A percentile compares a stretch with the other conserved stretches of the same genome.
Evolutionary conservation across 495 filamentous ascomycete species (phyloP).

Genomic region (Penicillium desertorum): DNA sequence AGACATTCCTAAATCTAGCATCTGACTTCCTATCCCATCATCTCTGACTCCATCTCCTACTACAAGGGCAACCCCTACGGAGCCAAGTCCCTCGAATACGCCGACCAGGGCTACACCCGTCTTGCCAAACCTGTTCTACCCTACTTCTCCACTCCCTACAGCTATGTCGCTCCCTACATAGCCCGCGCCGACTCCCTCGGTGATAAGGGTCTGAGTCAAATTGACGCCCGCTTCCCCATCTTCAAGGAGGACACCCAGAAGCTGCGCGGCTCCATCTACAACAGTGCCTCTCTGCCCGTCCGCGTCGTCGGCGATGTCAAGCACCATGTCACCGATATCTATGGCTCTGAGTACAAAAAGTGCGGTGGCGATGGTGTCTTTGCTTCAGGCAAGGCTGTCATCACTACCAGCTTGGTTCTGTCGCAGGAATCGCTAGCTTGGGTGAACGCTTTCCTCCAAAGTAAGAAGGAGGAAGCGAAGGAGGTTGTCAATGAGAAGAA

Average conservation of each 20-base stretch:
- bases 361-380: constrained; percentile 66
- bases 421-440: constrained; percentile 63
- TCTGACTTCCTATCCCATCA: constrained; percentile 78
- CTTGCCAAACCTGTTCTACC: constrained; percentile 72
- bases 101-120: constrained; percentile 64
- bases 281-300: constrained; percentile 64
- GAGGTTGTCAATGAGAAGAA: constrained; percentile 56
- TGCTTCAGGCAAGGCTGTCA: constrained; percentile 67
- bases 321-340: constrained; percentile 72
- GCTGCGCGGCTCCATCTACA: constrained; percentile 64
- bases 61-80: constrained; percentile 80
- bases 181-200: constrained; percentile 77
- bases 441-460: constrained; percentile 54
- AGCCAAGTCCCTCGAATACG: constrained; percentile 72
- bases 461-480: constrained; percentile 62
- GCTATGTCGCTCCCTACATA: constrained; percentile 78
- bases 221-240: constrained; percentile 79
- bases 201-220: constrained; percentile 66
- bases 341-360: constrained; percentile 74
- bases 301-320: constrained; percentile 66
- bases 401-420: constrained; percentile 72
- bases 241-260: constrained; percentile 85
- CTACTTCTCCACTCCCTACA: constrained; percentile 73
- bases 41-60: constrained; percentile 72
- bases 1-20: constrained; percentile 53